Evolutionary conservation across 805 yeast species (phyloP), one percentile per base, ranked within the genome.

Genomic region (Metschnikowia cerradonensis): DNA sequence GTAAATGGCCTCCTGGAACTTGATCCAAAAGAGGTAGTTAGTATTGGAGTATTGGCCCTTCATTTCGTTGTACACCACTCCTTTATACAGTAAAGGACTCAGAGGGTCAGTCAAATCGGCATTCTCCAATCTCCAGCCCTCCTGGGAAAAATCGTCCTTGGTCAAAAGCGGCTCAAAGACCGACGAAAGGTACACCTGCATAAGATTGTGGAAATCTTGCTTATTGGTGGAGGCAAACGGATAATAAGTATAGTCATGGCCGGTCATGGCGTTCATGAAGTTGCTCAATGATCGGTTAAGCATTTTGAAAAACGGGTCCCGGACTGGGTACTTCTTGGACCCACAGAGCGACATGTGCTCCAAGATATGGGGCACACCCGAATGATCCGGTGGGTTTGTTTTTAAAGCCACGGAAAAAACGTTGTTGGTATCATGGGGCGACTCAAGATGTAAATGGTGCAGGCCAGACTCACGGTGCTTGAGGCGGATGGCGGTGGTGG

Each of bases 211-310:
- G 66, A 79, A 94, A 65, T 94, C 99, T 49, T 80, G 80, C 40
- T 68, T 66, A 67, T 94, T 94, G 10, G 98, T 92, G 2, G 99
- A 94, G 30, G 98, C 88, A 73, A 94, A 94, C 4, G 99, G 99
- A 61, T 88, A 94, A 67, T 83, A 91, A 0, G 99, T 94, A 64
- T 90, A 91, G 68, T 94, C 98, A 60, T 88, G 91, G 20, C 96
- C 99, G 0, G 99, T 94, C 97, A 94, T 89, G 7, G 99, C 99
- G 66, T 94, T 94, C 99, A 94, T 94, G 68, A 90, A 94, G 66
- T 90, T 94, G 33, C 97, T 84, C 61, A 94, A 72, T n/a, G 97
- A 90, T 56, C 97, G 73, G 66, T 90, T 92, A 52, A 92, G 75
- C 99, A 94, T 94, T 66, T 92, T 92, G 79, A 94, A 94, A 67